Evolutionary conservation across 2,329 filamentous ascomycete genomes (phyloP).

Genomic region (Ophiocordyceps camponoti-floridani): DNA sequence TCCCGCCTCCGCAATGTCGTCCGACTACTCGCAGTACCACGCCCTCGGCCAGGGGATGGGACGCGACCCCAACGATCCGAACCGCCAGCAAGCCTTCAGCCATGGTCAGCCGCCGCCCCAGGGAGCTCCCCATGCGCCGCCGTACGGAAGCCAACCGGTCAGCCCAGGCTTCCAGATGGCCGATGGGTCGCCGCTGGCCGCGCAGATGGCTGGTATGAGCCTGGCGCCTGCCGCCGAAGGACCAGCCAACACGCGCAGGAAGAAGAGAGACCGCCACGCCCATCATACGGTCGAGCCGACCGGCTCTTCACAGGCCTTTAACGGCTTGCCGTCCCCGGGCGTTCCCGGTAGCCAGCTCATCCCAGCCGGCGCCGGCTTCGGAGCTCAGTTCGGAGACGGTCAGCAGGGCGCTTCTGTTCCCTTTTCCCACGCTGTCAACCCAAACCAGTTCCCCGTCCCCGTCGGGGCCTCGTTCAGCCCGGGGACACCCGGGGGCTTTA

Average conservation of each 20-base stretch:
- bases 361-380: conserved; percentile 14
- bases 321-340: conserved; percentile 43
- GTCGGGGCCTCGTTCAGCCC: conserved; percentile 24
- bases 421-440: conserved; percentile 13
- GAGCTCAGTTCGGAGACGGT: conserved; percentile 26
- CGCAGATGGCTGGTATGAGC: conserved; percentile 64
- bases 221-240: conserved; percentile 27
- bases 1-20: conserved; percentile 19
- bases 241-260: conserved; percentile 38
- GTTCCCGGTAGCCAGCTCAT: conserved; percentile 26
- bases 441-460: conserved; percentile 44
- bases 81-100: conserved; percentile 25
- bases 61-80: conserved; percentile 34
- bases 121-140: conserved; percentile 8
- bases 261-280: conserved; percentile 92
- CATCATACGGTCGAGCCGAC: conserved; percentile 70
- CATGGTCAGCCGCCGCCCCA: conserved; percentile 34
- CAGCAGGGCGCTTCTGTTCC: conserved; percentile 4
- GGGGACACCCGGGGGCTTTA: conserved; percentile 9
- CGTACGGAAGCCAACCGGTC: conserved; percentile 5
- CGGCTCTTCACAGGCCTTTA: conserved; percentile 50
- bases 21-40: conserved; percentile 37
- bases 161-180: conserved; percentile 14
- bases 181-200: conserved; percentile 33
- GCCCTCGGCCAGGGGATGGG: conserved; percentile 36